These are phyloP conservation scores for Rhodomyrtus tomentosa DNA, from an alignment of 345 rosid species.

Conservation along the genomic window DNA sequence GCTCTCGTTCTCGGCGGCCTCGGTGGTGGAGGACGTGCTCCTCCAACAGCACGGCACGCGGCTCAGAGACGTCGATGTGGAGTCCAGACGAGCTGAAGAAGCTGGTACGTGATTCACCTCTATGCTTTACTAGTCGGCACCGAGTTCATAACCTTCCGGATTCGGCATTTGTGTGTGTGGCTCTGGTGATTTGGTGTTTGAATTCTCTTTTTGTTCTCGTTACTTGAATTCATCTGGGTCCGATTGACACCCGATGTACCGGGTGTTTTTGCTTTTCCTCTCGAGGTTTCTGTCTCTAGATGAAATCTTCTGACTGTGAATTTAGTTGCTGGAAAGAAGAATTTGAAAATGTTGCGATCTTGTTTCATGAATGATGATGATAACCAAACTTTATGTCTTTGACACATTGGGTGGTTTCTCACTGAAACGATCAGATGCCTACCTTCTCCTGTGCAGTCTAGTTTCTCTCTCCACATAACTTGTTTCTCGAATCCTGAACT, in stretches of 20 bases:
- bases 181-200: not conserved
- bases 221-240: not conserved
- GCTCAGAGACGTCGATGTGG: conserved; percentile 24
- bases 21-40: conserved; percentile 75
- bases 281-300: not conserved
- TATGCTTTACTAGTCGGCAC: not conserved
- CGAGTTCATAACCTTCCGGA: too few relatives aligned
- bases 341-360: not conserved
- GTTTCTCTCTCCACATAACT: too few relatives aligned
- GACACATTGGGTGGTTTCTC: not conserved
- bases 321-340: not conserved
- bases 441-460: not conserved
- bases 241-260: not conserved
- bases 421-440: not conserved
- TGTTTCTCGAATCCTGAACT: not conserved
- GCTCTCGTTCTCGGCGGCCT: conserved; percentile 38
- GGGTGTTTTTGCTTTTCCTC: not conserved
- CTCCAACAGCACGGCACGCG: conserved; percentile 36
- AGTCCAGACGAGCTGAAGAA: conserved; percentile 53
- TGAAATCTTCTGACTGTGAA: not conserved
- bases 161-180: not conserved
- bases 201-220: not conserved
- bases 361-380: not conserved
- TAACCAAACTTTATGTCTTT: not conserved
- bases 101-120: conserved; percentile 36